phyloP scores from a whole-genome alignment of 805 yeast genomes.

The Suhomyces tanzawaensis region DNA sequence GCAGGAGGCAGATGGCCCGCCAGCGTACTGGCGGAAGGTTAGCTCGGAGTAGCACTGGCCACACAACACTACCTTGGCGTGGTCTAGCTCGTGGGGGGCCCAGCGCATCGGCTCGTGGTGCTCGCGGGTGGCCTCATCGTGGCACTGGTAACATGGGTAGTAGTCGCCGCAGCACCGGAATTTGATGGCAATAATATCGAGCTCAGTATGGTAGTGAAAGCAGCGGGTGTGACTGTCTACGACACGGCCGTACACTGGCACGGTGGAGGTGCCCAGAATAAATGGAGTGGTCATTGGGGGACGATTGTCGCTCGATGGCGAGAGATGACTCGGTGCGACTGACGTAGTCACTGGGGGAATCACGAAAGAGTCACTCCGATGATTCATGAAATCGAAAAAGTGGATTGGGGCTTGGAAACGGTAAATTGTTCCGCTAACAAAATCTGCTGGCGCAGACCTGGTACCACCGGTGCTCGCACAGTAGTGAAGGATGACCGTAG shows the following conservation, averaged over 20 bases:
- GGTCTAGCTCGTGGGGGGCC: conserved; percentile 9
- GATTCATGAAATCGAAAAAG: too few species aligned
- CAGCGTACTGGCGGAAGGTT: conserved; percentile 27
- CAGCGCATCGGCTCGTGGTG: conserved; percentile 10
- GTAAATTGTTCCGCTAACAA: too few species aligned
- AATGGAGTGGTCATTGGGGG: background rate
- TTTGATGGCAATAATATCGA: conserved; percentile 40
- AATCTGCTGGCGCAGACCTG: too few species aligned
- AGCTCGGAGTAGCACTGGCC: conserved; percentile 33
- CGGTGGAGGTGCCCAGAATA: background rate
- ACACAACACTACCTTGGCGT: conserved; percentile 30
- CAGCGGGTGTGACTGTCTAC: conserved; percentile 38
- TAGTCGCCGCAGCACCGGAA: conserved; percentile 37
- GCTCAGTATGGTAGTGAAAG: conserved; percentile 30
- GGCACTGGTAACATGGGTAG: conserved; percentile 43
- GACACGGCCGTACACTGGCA: background rate
- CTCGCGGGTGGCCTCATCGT: conserved; percentile 18
- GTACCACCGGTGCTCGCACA: too few species aligned
- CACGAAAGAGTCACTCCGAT: too few species aligned
- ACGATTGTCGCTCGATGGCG: too few species aligned
- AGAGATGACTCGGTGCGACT: too few species aligned
- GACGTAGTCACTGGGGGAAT: too few species aligned
- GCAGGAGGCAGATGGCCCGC: conserved; percentile 16
- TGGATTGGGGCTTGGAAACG: too few species aligned
- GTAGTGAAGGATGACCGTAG: too few species aligned